Conservation (phyloP, 1,284 basidiomycete genomes). For the Malassezia sp. region DNA sequence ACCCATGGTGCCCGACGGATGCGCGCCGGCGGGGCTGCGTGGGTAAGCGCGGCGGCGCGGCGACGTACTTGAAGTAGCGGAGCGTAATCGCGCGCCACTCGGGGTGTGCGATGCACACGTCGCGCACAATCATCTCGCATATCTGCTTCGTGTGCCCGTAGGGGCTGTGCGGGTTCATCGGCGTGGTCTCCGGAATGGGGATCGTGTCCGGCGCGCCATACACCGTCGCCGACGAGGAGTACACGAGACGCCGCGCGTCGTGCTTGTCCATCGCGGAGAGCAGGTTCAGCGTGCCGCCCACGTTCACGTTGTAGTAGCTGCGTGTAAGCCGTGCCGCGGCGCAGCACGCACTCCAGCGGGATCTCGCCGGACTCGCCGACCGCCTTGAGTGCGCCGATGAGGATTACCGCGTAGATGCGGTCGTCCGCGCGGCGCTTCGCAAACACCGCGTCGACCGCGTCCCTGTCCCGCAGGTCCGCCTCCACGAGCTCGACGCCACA, state of each 20-base stretch:
- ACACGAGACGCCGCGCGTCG: conserved; percentile 74
- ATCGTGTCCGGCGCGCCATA: conserved; percentile 86
- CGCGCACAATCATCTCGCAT: conserved; percentile 79
- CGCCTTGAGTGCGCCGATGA: conserved; percentile 93
- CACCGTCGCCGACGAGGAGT: conserved; percentile 97
- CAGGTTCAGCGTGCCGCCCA: conserved; percentile 38
- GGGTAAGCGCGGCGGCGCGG: conserved; percentile 18
- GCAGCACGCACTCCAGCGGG: conserved; percentile 71
- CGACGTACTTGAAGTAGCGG: conserved; percentile 85
- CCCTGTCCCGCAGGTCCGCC: conserved; percentile 36
- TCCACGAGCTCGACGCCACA: conserved; percentile 60
- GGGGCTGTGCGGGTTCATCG: conserved; percentile 75
- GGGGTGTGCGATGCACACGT: conserved; percentile 69
- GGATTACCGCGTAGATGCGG: conserved; percentile 82
- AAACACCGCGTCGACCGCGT: conserved; percentile 32
- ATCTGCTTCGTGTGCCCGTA: conserved; percentile 95
- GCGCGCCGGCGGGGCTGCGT: conserved; percentile 79
- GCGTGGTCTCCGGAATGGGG: conserved; percentile 86
- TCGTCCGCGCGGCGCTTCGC: conserved; percentile 29
- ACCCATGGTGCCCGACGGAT: conserved; percentile 87
- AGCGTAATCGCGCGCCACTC: conserved; percentile 70
- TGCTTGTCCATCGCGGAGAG: conserved; percentile 61
- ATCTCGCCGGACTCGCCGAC: conserved; percentile 95
- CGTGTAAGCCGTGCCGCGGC: no score
- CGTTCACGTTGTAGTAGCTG: conserved; percentile 47